Percentiles rank a stretch among this genome's conserved stretches.
Conservation (phyloP, 2,329 filamentous ascomycete genomes). For the Alternaria brassicicola region DNA sequence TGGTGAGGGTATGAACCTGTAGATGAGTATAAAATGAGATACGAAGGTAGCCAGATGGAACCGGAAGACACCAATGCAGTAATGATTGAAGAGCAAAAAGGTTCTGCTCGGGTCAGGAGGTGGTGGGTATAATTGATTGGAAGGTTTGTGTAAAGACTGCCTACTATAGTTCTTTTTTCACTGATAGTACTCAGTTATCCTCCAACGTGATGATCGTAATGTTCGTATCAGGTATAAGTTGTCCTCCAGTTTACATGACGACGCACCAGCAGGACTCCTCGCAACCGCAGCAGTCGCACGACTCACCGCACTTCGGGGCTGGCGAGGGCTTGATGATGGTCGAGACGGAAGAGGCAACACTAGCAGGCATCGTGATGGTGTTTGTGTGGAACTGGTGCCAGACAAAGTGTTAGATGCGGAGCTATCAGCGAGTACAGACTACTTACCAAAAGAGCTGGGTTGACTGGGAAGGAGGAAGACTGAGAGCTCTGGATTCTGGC, state of each 20-base stretch:
- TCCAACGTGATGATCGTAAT: neutral
- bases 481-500: neutral
- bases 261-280: slow-evolving; percentile 41
- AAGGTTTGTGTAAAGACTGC: neutral
- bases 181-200: neutral
- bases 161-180: neutral
- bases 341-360: slow-evolving; percentile 41
- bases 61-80: neutral
- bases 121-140: neutral
- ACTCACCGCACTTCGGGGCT: slow-evolving; percentile 42
- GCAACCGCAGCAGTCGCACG: slow-evolving; percentile 49
- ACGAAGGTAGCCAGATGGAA: neutral
- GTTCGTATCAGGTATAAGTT: neutral
- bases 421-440: neutral
- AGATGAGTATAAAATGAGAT: neutral
- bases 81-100: neutral
- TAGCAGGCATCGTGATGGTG: slow-evolving; percentile 40
- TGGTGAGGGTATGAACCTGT: neutral
- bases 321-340: slow-evolving; percentile 49
- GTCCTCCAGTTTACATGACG: slow-evolving; percentile 9
- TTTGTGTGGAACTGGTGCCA: neutral
- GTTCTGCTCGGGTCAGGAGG: neutral
- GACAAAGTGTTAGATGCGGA: neutral
- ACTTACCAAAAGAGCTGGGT: slow-evolving; percentile 1
- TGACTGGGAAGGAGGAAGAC: neutral